A percentile compares a stretch with the other conserved stretches of the same genome.
These are phyloP conservation scores for Irpex sp. DNA, from an alignment of 1,284 basidiomycete genomes.

Conservation along the genomic window DNA sequence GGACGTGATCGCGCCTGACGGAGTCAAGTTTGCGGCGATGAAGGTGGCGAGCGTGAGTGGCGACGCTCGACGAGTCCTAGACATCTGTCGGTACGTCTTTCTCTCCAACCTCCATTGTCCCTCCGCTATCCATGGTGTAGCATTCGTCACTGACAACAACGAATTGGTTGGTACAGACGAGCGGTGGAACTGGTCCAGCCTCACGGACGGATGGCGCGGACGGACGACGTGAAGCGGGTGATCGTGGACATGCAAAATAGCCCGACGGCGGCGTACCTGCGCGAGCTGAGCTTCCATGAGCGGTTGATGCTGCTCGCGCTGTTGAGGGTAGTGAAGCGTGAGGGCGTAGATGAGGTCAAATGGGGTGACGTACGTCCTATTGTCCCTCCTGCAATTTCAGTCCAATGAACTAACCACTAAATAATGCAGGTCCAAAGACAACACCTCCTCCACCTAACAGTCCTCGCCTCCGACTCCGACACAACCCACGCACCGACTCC, in stretches of 20 bases:
- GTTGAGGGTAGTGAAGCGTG: constrained; percentile 78
- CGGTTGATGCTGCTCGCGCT: constrained; percentile 87
- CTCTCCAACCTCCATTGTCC: no score
- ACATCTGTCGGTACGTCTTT: constrained; percentile 75
- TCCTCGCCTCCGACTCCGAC: constrained; percentile 49
- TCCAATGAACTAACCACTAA: background rate
- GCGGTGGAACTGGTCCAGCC: constrained; percentile 78
- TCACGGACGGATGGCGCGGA: constrained; percentile 54
- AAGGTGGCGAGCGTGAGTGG: constrained; percentile 93
- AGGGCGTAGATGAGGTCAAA: constrained; percentile 85
- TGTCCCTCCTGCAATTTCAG: background rate
- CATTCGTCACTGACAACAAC: no score
- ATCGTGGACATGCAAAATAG: constrained; percentile 90
- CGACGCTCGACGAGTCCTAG: constrained; percentile 90
- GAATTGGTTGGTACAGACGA: constrained; percentile 43
- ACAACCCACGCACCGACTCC: constrained; percentile 49
- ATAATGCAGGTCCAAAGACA: constrained; percentile 73
- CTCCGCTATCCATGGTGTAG: no score
- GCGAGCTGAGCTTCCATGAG: constrained; percentile 82
- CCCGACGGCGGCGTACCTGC: constrained; percentile 81
- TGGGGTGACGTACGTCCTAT: constrained; percentile 67
- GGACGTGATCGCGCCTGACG: constrained; percentile 72
- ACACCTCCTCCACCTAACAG: constrained; percentile 58
- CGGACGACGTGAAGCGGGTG: constrained; percentile 77
- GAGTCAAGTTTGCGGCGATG: constrained; percentile 87